These are phyloP conservation scores for Spirogloea muscicola DNA, from an alignment of 139 green algal species.

Conservation along the genomic window DNA sequence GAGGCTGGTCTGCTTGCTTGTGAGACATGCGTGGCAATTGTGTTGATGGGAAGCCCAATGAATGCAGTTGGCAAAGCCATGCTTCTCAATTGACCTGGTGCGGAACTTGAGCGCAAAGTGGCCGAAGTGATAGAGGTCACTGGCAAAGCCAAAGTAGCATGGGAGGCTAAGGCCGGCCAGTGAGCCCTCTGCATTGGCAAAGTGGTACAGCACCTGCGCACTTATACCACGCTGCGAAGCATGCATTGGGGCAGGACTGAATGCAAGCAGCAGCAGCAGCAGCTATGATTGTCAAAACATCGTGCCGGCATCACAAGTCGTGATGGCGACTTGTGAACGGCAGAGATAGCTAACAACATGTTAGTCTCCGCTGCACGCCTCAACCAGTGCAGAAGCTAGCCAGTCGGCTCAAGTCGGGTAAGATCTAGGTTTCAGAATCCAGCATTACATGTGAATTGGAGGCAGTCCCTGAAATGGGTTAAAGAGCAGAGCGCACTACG, in stretches of 20 bases:
- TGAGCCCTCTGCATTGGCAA: slow-evolving; percentile 14
- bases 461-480: neutral
- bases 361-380: neutral
- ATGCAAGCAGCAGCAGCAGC: too few species aligned
- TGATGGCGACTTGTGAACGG: neutral
- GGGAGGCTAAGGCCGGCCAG: neutral
- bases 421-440: too few species aligned
- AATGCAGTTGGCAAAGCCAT: neutral
- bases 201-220: slow-evolving; percentile 31
- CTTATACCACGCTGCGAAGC: neutral
- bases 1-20: neutral
- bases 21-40: neutral
- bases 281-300: too few species aligned
- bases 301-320: too few species aligned
- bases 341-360: neutral
- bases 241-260: neutral
- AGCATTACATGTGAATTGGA: neutral
- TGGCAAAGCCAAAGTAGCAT: slow-evolving; percentile 34
- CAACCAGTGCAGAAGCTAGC: neutral
- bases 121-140: slow-evolving; percentile 27
- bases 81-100: slow-evolving; percentile 27
- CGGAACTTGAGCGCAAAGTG: slow-evolving; percentile 35
- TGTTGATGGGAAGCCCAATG: neutral
- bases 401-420: too few species aligned
- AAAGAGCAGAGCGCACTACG: neutral